A percentile compares a stretch with the other conserved stretches of the same genome.
These are phyloP conservation scores for Centrapalus pauciflorus DNA, from an alignment of 129 eudicot genomes.

Conservation along the genomic window DNA sequence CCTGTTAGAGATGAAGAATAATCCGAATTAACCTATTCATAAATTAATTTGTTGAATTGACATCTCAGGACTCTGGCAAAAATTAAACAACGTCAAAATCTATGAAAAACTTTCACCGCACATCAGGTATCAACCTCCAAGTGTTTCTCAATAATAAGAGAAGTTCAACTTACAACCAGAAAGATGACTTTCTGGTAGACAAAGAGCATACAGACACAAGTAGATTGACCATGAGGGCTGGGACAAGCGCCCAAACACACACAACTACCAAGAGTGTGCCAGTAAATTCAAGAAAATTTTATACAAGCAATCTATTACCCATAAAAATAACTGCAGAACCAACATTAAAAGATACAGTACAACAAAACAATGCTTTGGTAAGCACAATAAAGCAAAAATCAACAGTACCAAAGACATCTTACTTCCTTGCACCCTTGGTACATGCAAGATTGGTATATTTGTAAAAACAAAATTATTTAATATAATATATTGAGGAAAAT, in stretches of 20 bases:
- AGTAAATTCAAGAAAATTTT: neutral
- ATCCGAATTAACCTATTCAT: too few species aligned
- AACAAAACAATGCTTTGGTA: neutral
- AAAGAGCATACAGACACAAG: too few species aligned
- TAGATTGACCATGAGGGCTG: neutral
- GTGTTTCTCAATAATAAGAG: neutral
- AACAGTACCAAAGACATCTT: neutral
- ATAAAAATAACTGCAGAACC: neutral
- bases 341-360: neutral
- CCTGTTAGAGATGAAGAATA: too few species aligned
- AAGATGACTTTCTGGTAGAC: neutral
- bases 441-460: neutral
- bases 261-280: neutral
- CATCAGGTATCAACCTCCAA: constrained; percentile 6
- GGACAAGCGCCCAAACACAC: neutral
- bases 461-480: too few species aligned
- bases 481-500: too few species aligned
- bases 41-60: neutral
- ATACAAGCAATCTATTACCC: neutral
- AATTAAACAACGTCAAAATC: neutral
- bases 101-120: neutral
- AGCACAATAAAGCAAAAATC: neutral
- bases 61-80: neutral
- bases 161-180: neutral
- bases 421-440: neutral